Percentiles rank a stretch among this genome's conserved stretches.
These are phyloP conservation scores for Solanum virginianum DNA, from an alignment of 257 asterid genomes.

Conservation along the genomic window DNA sequence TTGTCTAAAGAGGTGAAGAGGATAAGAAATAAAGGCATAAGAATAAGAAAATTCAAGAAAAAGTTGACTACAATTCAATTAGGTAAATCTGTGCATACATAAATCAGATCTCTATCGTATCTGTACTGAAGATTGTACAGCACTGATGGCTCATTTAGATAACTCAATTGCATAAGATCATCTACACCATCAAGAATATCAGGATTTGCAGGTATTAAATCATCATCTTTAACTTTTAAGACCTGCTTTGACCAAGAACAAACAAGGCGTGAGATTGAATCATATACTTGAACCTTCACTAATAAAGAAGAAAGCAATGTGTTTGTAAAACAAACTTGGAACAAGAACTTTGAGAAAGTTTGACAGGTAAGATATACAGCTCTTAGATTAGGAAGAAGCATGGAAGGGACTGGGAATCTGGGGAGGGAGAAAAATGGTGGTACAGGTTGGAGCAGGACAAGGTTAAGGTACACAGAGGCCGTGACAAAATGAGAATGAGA, in stretches of 20 bases:
- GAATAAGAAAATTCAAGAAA: conserved; percentile 1
- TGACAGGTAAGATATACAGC: not conserved
- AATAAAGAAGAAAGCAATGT: not conserved
- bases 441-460: not conserved
- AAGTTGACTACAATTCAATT: conserved; percentile 1
- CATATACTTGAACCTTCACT: not conserved
- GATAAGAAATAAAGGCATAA: conserved; percentile 5
- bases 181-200: conserved; percentile 96
- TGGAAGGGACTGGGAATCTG: not conserved
- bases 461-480: not conserved
- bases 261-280: not conserved
- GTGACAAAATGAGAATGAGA: not conserved
- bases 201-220: conserved; percentile 80
- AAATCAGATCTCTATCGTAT: conserved; percentile 73
- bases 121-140: conserved; percentile 85
- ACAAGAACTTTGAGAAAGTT: not conserved
- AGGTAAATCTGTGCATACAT: conserved; percentile 40
- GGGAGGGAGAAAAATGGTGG: not conserved
- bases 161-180: conserved; percentile 97
- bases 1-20: conserved; percentile 47
- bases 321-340: not conserved
- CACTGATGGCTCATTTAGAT: conserved; percentile 92
- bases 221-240: conserved; percentile 56
- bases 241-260: conserved; percentile 30
- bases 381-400: not conserved